Evolutionary conservation across 768 basidiomycete species (phyloP).

Genomic region (Rhizopogon roseolus): DNA sequence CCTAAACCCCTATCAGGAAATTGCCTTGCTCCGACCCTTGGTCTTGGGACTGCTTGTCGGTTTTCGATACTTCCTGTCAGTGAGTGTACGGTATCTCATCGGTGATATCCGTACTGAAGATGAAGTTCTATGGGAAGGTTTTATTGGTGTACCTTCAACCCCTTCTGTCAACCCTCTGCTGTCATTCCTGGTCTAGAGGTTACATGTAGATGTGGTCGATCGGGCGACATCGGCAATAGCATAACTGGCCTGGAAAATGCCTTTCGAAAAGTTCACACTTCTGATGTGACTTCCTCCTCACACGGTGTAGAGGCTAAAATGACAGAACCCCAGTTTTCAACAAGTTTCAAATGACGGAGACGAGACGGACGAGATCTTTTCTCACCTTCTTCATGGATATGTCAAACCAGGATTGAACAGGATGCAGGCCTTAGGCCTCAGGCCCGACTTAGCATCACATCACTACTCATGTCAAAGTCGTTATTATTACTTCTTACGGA

Average conservation of each 20-base stretch:
- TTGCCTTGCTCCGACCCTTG: too few relatives aligned
- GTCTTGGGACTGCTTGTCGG: too few relatives aligned
- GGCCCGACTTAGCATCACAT: too few relatives aligned
- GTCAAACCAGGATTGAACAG: not conserved
- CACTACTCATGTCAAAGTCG: too few relatives aligned
- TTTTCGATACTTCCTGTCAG: too few relatives aligned
- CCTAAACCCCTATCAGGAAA: not conserved
- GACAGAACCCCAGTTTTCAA: not conserved
- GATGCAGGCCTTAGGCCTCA: not conserved
- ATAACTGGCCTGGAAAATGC: not conserved
- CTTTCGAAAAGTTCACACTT: not conserved
- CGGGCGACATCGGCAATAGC: not conserved
- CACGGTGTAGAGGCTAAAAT: not conserved
- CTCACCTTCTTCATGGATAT: not conserved
- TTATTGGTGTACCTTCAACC: not conserved
- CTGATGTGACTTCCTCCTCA: not conserved
- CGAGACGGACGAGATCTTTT: not conserved
- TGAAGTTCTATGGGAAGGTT: not conserved
- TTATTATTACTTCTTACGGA: too few relatives aligned
- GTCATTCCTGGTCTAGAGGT: too few relatives aligned
- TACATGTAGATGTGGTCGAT: not conserved
- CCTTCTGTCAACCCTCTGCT: too few relatives aligned
- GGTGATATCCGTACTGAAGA: not conserved
- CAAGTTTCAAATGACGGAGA: not conserved
- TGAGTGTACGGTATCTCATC: not conserved